These are phyloP conservation scores for Ogataea nitratoaversa DNA, from an alignment of 805 yeast genomes.

Conservation along the genomic window DNA sequence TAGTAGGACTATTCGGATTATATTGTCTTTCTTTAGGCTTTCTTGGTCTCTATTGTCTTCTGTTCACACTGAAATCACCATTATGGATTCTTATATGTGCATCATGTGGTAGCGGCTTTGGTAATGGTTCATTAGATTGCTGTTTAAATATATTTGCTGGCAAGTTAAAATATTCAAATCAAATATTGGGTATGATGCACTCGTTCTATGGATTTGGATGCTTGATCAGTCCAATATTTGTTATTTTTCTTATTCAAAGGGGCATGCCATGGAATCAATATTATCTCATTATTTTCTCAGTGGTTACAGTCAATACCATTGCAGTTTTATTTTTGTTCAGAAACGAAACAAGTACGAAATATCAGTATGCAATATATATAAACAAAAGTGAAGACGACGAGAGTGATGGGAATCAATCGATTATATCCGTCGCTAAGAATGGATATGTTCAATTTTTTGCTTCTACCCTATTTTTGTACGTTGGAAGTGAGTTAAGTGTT, in stretches of 20 bases:
- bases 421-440: slow-evolving; percentile 27
- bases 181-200: slow-evolving; percentile 47
- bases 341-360: slow-evolving; percentile 44
- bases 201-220: slow-evolving; percentile 53
- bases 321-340: slow-evolving; percentile 30
- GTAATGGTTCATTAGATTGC: slow-evolving; percentile 55
- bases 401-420: slow-evolving; percentile 16
- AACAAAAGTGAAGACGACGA: slow-evolving; percentile 15
- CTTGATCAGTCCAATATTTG: slow-evolving; percentile 44
- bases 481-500: slow-evolving; percentile 50
- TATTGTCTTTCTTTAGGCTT: slow-evolving; percentile 25
- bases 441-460: slow-evolving; percentile 39
- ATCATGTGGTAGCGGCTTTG: slow-evolving; percentile 46
- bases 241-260: slow-evolving; percentile 37
- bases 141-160: slow-evolving; percentile 52
- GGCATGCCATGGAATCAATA: slow-evolving; percentile 42
- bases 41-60: slow-evolving; percentile 11
- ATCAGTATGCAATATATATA: slow-evolving; percentile 25
- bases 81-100: slow-evolving; percentile 36
- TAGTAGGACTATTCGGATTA: slow-evolving; percentile 47
- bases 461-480: slow-evolving; percentile 40
- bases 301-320: slow-evolving; percentile 26
- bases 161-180: slow-evolving; percentile 41
- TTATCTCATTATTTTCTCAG: slow-evolving; percentile 34
- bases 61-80: slow-evolving; percentile 39